Evolutionary conservation across 129 eudicot species (phyloP), one percentile per base, ranked within the genome.

Genomic region (Deinandra increscens): DNA sequence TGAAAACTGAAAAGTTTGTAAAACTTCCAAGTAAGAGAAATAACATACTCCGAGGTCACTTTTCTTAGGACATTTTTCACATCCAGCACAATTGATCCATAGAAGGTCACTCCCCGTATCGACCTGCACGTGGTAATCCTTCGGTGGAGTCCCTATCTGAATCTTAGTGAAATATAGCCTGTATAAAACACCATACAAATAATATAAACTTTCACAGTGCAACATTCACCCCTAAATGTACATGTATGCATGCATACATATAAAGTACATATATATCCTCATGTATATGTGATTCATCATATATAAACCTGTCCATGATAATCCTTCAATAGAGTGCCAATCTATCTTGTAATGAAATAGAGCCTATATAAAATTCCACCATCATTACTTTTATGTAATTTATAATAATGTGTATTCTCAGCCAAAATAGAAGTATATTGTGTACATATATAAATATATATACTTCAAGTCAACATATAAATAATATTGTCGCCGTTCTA

Each of bases 41-140:
- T 2, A 64, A 77, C 85, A 71, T 91, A 91, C 97, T 50, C 88
- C 84, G 66, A 88, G 87, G 59, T 78, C 87, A 75, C 95, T 88
- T 79, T 79, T 81, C 70, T 76, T 82, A 10, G 98, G 98, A 63
- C 98, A 91, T 51, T 77, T 84, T 42, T 68, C 69, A 59, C 98
- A 91, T 61, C 95, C 92, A 50, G 78, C 86, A 75, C 98, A 91
- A 60, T 91, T 91, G 29, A 91, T 91, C 98, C 98, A 91, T 20
- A 88, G 48, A 65, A 88, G 80, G 80, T 91, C 98, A 81, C 96
- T 91, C 79, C 98, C 98, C 7, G 98, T 91, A 77, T 91, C 98
- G 3, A 91, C 91, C 73, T 91, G 98, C 61, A 91, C 88, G 60
- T 91, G 82, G 69, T 86, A 88, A 58, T 88, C 96, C 67, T 82